phyloP scores from a whole-genome alignment of 2,329 filamentous ascomycete genomes.

The Dactylellina cionopaga region DNA sequence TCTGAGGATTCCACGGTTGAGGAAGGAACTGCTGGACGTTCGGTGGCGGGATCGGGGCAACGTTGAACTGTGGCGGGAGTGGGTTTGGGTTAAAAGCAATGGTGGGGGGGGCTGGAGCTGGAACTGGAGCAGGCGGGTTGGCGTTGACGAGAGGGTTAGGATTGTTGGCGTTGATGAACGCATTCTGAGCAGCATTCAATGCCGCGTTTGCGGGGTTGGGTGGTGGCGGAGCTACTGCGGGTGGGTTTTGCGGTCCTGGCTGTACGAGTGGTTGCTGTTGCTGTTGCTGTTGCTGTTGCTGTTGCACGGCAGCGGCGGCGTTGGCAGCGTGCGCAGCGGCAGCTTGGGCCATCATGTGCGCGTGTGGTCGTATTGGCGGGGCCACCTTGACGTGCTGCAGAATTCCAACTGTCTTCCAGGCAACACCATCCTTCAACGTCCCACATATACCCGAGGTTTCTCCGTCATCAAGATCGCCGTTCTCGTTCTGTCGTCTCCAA shows the following conservation, averaged over 20 bases:
- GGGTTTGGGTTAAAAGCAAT: no score
- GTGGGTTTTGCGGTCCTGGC: constrained; percentile 59
- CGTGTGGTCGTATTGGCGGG: constrained; percentile 7
- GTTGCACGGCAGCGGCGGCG: constrained; percentile 31
- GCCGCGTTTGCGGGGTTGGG: constrained; percentile 28
- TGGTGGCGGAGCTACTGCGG: constrained; percentile 60
- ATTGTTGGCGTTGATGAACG: constrained; percentile 36
- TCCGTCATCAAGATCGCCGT: constrained; percentile 80
- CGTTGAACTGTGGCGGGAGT: constrained; percentile 36
- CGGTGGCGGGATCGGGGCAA: constrained; percentile 41
- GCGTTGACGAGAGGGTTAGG: constrained; percentile 33
- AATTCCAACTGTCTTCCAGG: constrained; percentile 57
- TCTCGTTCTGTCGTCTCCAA: constrained; percentile 84
- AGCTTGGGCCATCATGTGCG: constrained; percentile 27
- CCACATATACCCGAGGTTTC: constrained; percentile 81
- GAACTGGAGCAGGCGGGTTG: constrained; percentile 11
- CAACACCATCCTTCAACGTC: constrained; percentile 66
- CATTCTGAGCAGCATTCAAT: constrained; percentile 37
- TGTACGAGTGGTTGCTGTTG: no score
- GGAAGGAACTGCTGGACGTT: constrained; percentile 54
- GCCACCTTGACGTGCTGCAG: constrained; percentile 54
- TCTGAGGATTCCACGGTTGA: constrained; percentile 55
- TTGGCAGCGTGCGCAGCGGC: constrained; percentile 46
- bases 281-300: constrained; percentile 42
- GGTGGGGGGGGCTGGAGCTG: not conserved